Evolutionary conservation across 495 filamentous ascomycete genomes (phyloP).

Genomic region (Jackrogersella multiformis): DNA sequence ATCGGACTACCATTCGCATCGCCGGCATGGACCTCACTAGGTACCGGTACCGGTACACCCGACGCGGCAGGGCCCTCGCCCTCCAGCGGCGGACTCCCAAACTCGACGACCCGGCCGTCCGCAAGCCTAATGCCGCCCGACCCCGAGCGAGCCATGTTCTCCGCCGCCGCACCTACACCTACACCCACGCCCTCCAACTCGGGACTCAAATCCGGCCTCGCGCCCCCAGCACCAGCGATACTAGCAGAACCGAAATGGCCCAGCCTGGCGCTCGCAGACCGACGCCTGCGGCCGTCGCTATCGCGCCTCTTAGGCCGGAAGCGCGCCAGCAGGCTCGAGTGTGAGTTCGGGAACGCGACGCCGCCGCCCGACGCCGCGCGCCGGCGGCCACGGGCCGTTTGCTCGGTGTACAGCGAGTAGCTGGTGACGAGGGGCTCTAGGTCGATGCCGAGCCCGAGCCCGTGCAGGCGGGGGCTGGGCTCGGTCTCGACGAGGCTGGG

Average conservation of each 20-base stretch:
- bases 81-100: conserved; percentile 36
- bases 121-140: conserved; percentile 44
- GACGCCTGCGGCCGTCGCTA: conserved; percentile 18
- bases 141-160: conserved; percentile 43
- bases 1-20: background rate
- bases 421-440: conserved; percentile 47
- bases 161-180: too few species aligned
- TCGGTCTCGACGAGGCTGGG: conserved; percentile 56
- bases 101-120: conserved; percentile 46
- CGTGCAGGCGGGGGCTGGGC: conserved; percentile 50
- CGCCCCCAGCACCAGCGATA: background rate
- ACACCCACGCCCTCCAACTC: too few species aligned
- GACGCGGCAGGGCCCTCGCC: background rate
- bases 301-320: conserved; percentile 25
- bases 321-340: conserved; percentile 17
- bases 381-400: conserved; percentile 13
- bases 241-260: too few species aligned
- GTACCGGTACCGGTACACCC: background rate
- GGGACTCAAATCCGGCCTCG: background rate
- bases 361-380: conserved; percentile 20
- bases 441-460: conserved; percentile 41
- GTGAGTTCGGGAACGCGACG: conserved; percentile 8
- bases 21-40: background rate
- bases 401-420: conserved; percentile 50
- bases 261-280: conserved; percentile 18